These are phyloP conservation scores for Eucalyptus urophylla DNA, from an alignment of 345 rosid species.

Conservation along the genomic window DNA sequence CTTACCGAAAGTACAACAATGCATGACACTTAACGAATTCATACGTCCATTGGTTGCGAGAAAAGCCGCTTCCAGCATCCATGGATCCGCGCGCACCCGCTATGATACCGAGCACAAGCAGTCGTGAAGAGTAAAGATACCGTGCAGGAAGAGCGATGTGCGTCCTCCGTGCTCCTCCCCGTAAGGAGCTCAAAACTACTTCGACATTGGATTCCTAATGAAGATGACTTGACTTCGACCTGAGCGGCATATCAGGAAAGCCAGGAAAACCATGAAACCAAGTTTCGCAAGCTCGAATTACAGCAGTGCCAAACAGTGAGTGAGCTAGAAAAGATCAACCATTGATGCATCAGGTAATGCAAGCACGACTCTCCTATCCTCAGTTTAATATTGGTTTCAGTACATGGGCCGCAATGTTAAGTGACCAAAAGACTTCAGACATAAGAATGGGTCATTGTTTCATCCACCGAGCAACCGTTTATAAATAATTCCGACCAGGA, in stretches of 20 bases:
- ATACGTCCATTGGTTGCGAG: conserved; percentile 20
- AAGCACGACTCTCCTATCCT: background rate
- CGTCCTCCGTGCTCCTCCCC: background rate
- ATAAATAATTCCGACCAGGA: background rate
- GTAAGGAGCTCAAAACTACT: background rate
- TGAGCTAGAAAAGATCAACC: background rate
- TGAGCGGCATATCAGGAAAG: background rate
- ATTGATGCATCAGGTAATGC: background rate
- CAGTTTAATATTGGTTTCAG: background rate
- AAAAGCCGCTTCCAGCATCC: conserved; percentile 36
- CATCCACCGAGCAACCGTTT: background rate
- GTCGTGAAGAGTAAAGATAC: background rate
- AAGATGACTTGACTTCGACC: background rate
- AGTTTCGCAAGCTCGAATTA: background rate
- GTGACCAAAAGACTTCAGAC: background rate
- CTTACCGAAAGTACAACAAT: background rate
- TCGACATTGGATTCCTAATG: background rate
- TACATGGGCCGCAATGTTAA: background rate
- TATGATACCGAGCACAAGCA: background rate
- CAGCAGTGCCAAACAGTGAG: background rate
- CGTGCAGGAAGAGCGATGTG: background rate
- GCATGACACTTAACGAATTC: conserved; percentile 6
- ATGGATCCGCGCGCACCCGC: background rate
- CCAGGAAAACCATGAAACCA: background rate
- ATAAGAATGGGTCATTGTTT: background rate